Evolutionary conservation across 306 rosid species (phyloP).

Genomic region (Castanospermum australe): DNA sequence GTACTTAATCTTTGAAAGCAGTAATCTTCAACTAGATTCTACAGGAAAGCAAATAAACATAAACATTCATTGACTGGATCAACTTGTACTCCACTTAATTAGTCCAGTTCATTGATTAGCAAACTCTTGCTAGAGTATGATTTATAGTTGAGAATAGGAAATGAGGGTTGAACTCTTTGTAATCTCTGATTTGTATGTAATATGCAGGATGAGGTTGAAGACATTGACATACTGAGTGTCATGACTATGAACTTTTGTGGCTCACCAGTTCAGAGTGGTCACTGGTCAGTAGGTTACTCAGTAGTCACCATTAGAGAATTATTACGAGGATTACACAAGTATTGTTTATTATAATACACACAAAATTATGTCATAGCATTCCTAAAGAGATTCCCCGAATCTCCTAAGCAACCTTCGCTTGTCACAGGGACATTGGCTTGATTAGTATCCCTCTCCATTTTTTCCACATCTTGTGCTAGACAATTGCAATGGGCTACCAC

Average conservation of each 20-base stretch:
- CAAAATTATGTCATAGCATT: slow-evolving; percentile 19
- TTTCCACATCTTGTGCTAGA: slow-evolving; percentile 35
- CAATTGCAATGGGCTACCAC: slow-evolving; percentile 33
- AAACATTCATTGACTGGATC: background rate
- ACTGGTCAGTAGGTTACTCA: background rate
- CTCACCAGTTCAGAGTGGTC: background rate
- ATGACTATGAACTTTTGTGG: background rate
- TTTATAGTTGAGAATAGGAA: background rate
- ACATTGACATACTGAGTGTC: background rate
- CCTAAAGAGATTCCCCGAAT: slow-evolving; percentile 23
- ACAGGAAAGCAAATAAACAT: background rate
- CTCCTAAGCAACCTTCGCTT: slow-evolving; percentile 26
- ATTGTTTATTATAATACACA: background rate
- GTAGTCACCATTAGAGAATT: background rate
- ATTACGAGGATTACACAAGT: background rate
- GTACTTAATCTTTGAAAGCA: slow-evolving; percentile 21
- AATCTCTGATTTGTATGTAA: background rate
- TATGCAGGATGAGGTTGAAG: background rate
- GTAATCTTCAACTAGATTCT: background rate
- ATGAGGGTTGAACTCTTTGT: background rate
- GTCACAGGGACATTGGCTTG: slow-evolving; percentile 25
- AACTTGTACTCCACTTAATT: background rate
- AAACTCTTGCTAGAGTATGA: slow-evolving; percentile 1
- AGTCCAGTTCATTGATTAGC: slow-evolving; percentile 4
- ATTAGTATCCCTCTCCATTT: slow-evolving; percentile 31